Evolutionary conservation across 2,329 filamentous ascomycete genomes (phyloP), one percentile per base, ranked within the genome.

Genomic region (Nigrospora sphaerica): DNA sequence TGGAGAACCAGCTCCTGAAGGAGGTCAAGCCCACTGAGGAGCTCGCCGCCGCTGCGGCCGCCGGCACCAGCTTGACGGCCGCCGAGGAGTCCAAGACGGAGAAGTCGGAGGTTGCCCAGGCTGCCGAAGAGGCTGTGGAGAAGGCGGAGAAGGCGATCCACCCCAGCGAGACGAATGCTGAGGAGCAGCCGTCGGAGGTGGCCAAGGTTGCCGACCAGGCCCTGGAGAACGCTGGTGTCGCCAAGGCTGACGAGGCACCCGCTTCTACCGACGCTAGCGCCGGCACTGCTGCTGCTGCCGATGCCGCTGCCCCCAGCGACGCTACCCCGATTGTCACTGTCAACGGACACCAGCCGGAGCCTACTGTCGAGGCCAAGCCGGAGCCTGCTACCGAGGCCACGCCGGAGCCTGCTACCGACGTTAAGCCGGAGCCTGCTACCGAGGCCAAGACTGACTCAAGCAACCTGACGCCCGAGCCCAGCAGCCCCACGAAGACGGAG

Each of bases 1-100:
- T 90, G 6, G 88, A 95, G 70, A 65, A 78, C 23, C 85, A 95
- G 68, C 73, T 95, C 10, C 71, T 90, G 41, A 74, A 80, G 53
- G 78, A 86, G 63, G 74, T 83, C 50, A 72, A 76, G 62, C 61
- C 66, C 12, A 46, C 49, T 14, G 53, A 54, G 28, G 39, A 36
- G 38, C 50, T 57, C 49, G 40, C 53, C 18, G 54, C 49, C 16
- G 40, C 49, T 12, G 38, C 52, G 13, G 41, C 50, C 39, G 51
- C 48, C 19, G 19, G 19, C 19, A 23, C 19, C 19, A 23, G 19
- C 19, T 23, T 23, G 42, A 45, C 51, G 34, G 45, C 52, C 44
- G 46, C 51, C 44, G 48, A 60, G 48, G 54, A 39, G 28, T 32
- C 43, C 33, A 42, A 42, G 42, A 17, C 43, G 10, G 34, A 42